A percentile compares a stretch with the other conserved stretches of the same genome.
phyloP scores from a whole-genome alignment of 306 rosid genomes.

The Sechiopsis laciniata region DNA sequence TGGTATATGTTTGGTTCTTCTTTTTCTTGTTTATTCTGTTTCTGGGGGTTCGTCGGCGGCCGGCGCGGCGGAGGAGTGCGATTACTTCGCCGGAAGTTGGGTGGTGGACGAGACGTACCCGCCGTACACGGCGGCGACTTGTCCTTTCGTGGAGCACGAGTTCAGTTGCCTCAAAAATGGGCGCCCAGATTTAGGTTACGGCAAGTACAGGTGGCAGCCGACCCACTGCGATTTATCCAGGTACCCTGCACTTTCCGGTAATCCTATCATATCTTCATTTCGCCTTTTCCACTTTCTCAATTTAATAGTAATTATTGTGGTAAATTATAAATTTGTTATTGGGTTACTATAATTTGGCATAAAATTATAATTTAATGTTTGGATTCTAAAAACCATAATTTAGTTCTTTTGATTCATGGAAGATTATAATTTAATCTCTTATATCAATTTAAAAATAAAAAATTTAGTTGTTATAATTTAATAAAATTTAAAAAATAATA shows the following conservation, averaged over 20 bases:
- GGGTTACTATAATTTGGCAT: too few relatives aligned
- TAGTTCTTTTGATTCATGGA: too few relatives aligned
- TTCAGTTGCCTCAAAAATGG: slow-evolving; percentile 68
- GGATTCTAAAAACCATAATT: too few relatives aligned
- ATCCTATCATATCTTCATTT: too few relatives aligned
- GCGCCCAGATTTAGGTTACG: slow-evolving; percentile 58
- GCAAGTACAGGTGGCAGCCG: slow-evolving; percentile 80
- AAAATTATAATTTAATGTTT: too few relatives aligned
- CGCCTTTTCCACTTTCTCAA: too few relatives aligned
- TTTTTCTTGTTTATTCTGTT: neutral
- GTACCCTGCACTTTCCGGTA: neutral
- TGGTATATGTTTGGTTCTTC: neutral
- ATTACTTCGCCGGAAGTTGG: slow-evolving; percentile 70
- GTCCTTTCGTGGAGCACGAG: slow-evolving; percentile 73
- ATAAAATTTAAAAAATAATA: too few relatives aligned
- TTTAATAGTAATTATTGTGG: too few relatives aligned
- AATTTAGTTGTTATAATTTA: too few relatives aligned
- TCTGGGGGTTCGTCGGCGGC: neutral
- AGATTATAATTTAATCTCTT: too few relatives aligned
- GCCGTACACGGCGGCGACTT: slow-evolving; percentile 37
- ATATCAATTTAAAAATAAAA: too few relatives aligned
- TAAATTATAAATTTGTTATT: too few relatives aligned
- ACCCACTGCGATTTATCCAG: slow-evolving; percentile 49
- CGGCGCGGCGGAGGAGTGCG: slow-evolving; percentile 29
- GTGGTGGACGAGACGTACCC: slow-evolving; percentile 55